Evolutionary conservation across 2,329 filamentous ascomycete genomes (phyloP), one percentile per base, ranked within the genome.

Genomic region (Ploettnerulaceae sp.): DNA sequence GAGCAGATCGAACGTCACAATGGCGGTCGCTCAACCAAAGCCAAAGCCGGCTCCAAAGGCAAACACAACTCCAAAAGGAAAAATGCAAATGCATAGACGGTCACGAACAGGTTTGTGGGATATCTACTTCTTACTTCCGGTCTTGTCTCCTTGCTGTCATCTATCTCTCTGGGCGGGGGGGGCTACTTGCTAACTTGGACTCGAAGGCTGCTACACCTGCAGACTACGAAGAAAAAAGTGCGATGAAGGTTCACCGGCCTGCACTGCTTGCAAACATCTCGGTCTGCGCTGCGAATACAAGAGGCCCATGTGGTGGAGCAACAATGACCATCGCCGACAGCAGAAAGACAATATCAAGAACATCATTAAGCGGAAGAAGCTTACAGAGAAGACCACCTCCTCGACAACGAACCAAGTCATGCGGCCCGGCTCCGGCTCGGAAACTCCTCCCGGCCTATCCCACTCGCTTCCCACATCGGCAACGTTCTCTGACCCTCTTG

Each of bases 271-370:
- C 75, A 81, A 79, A 57, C 60, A 66, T 48, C 82, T 98, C 47
- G 86, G 86, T 44, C 76, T 98, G 47, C 76, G 77, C 61, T 98
- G 93, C 72, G 89, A 97, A 73, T 98, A 97, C 73, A 95, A 95
- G 76, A 76, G 90, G 64, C 93, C 93, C 28, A 81, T 87, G 70
- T 98, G 93, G 93, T 98, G 93, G 93, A 86, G 84, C 70, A 96
- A 93, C 74, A 86, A 86, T 63, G 89, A 95, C 54, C 81, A 86
- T 63, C 78, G 93, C 58, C 81, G 84, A 60, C 72, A 82, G 47
- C 89, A 96, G 67, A 98, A 97, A 72, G 93, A 97, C 65, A 73
- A 84, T 58, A 95, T 98, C 76, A 98, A 98, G 77, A 84, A 86
- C 69, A 88, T 91, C 68, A 97, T 98, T 75, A 96, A 95, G 80